These are phyloP conservation scores for Antitrichia curtipendula DNA, from an alignment of 225 moss, liverwort and hornwort genomes.

Conservation along the genomic window DNA sequence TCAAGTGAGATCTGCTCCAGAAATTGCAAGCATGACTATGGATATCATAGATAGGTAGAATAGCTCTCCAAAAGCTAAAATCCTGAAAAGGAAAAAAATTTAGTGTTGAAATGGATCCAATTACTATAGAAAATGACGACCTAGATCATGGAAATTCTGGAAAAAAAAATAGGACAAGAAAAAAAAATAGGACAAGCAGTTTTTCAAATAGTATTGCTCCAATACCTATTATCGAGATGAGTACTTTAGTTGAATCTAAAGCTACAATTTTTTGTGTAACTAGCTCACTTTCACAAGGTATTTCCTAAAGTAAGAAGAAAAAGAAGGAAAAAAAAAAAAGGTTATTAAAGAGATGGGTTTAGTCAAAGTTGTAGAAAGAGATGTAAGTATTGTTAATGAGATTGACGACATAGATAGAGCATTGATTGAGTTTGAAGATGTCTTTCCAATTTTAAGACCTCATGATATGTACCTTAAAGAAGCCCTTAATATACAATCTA, in stretches of 20 bases:
- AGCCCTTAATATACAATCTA: slow-evolving; percentile 22
- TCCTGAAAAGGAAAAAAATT: slow-evolving; percentile 14
- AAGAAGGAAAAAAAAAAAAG: slow-evolving; percentile 3
- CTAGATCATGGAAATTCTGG: not conserved
- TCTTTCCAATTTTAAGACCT: slow-evolving; percentile 6
- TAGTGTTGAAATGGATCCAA: not conserved
- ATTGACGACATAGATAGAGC: not conserved
- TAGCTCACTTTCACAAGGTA: not conserved
- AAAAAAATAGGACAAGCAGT: too few relatives aligned
- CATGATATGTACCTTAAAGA: slow-evolving; percentile 23
- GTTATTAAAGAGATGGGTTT: not conserved
- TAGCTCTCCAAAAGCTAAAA: not conserved
- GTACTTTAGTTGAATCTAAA: not conserved
- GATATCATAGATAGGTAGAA: not conserved
- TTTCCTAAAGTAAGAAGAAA: not conserved
- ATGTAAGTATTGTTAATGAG: not conserved
- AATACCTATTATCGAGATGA: not conserved
- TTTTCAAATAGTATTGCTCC: not conserved
- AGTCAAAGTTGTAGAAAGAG: not conserved
- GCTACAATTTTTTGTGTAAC: not conserved
- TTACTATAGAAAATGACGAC: not conserved
- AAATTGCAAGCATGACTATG: not conserved
- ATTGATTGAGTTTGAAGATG: slow-evolving; percentile 2
- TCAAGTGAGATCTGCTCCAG: not conserved
- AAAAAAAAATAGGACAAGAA: slow-evolving; percentile 9